phyloP scores from a whole-genome alignment of 768 basidiomycete genomes.

The Suillus hirtellus region DNA sequence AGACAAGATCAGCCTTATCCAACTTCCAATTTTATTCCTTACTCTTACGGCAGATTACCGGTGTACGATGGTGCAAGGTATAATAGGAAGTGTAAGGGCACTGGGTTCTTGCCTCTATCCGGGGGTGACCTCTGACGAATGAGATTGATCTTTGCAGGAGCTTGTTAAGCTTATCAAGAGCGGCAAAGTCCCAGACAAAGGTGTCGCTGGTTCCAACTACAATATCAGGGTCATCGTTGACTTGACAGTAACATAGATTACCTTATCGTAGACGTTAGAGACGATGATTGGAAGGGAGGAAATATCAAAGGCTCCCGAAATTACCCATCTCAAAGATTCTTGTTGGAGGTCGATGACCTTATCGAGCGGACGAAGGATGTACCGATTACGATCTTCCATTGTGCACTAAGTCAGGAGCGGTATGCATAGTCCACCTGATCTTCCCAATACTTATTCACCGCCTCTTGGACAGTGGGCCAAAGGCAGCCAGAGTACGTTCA shows the following conservation, averaged over 20 bases:
- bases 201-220: slow-evolving; percentile 12
- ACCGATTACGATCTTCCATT: slow-evolving; percentile 74
- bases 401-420: slow-evolving; percentile 75
- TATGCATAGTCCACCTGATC: slow-evolving; percentile 36
- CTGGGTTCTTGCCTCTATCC: not conserved
- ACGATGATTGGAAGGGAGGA: slow-evolving; percentile 76
- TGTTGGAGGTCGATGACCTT: slow-evolving; percentile 55
- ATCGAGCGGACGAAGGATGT: slow-evolving; percentile 61
- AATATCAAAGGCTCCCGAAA: slow-evolving; percentile 70
- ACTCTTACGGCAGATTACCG: not conserved
- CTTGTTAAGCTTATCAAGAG: slow-evolving; percentile 70
- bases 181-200: slow-evolving; percentile 52
- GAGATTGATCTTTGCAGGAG: slow-evolving; percentile 45
- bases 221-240: not conserved
- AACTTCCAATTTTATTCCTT: not conserved
- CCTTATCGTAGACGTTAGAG: slow-evolving; percentile 82
- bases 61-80: slow-evolving; percentile 6
- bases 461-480: slow-evolving; percentile 58
- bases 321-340: slow-evolving; percentile 62
- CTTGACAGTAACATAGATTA: slow-evolving; percentile 47
- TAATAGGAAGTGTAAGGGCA: slow-evolving; percentile 4
- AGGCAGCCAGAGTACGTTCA: slow-evolving; percentile 64
- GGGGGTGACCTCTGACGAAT: not conserved
- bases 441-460: not conserved
- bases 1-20: not conserved